phyloP scores from a whole-genome alignment of 148 eudicot species.

The Polygonum aviculare region DNA sequence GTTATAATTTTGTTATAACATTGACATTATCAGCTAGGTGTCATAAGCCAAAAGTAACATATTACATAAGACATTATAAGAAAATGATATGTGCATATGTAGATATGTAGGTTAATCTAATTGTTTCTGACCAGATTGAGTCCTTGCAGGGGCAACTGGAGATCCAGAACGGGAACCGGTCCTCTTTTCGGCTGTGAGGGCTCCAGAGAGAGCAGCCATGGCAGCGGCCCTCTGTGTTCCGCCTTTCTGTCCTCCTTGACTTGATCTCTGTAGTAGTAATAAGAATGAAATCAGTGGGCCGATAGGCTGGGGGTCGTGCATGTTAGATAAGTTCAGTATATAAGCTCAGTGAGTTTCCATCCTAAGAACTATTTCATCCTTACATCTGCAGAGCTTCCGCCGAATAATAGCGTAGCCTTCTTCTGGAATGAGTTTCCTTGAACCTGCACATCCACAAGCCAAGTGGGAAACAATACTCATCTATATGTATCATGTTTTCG shows the following conservation, averaged over 20 bases:
- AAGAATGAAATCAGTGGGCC: not conserved
- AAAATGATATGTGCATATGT: not conserved
- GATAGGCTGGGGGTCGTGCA: too few relatives aligned
- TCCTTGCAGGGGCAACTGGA: not conserved
- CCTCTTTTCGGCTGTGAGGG: slow-evolving; percentile 85
- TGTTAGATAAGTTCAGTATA: too few relatives aligned
- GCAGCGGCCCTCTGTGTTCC: slow-evolving; percentile 98
- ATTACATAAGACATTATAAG: not conserved
- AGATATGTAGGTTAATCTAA: too few relatives aligned
- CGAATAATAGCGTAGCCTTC: slow-evolving; percentile 78
- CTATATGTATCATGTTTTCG: too few relatives aligned
- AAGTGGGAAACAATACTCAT: not conserved
- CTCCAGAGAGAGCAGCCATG: slow-evolving; percentile 68
- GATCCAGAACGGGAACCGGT: slow-evolving; percentile 46
- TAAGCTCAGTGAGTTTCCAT: too few relatives aligned
- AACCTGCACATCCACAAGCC: slow-evolving; percentile 31
- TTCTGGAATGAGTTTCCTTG: slow-evolving; percentile 96
- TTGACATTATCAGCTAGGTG: too few relatives aligned
- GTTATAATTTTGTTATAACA: too few relatives aligned
- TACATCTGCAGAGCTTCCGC: slow-evolving; percentile 59
- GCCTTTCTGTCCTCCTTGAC: slow-evolving; percentile 46
- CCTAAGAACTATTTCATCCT: not conserved
- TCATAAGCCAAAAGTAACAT: not conserved
- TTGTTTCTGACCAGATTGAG: not conserved
- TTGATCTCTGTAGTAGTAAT: slow-evolving; percentile 32